Evolutionary conservation across 495 filamentous ascomycete genomes (phyloP).

Genomic region (Echria macrotheca): DNA sequence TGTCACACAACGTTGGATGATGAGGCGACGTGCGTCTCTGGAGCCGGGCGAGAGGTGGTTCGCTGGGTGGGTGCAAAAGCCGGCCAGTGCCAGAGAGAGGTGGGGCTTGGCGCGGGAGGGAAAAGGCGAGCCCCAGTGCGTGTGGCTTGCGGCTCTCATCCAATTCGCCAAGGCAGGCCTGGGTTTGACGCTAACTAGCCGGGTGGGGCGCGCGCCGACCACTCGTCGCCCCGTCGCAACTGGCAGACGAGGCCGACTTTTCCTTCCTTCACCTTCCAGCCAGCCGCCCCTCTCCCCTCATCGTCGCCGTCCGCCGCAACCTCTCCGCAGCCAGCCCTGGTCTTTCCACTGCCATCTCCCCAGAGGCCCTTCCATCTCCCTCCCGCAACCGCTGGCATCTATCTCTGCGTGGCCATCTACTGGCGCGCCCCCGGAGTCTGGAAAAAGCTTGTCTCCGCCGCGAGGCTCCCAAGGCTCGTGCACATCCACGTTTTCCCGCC

Average conservation of each 20-base stretch:
- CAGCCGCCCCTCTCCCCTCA: slow-evolving; percentile 9
- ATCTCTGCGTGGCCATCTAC: too few species aligned
- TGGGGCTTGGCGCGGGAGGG: slow-evolving; percentile 4
- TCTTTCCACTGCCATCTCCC: too few species aligned
- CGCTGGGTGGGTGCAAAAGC: background rate
- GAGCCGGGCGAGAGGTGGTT: slow-evolving; percentile 2
- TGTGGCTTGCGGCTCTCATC: slow-evolving; percentile 8
- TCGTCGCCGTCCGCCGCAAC: background rate
- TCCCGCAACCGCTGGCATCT: too few species aligned
- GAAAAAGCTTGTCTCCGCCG: background rate
- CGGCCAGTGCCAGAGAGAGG: background rate
- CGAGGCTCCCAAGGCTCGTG: too few species aligned
- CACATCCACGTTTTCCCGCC: too few species aligned
- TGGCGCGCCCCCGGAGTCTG: background rate
- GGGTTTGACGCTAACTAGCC: slow-evolving; percentile 4
- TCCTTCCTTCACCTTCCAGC: slow-evolving; percentile 12
- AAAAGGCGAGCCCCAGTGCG: background rate
- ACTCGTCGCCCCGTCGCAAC: slow-evolving; percentile 3
- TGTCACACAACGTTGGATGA: slow-evolving; percentile 3
- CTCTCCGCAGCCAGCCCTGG: background rate
- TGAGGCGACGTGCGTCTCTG: slow-evolving; percentile 7
- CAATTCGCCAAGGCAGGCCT: slow-evolving; percentile 3
- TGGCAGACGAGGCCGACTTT: background rate
- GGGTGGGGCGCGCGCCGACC: background rate
- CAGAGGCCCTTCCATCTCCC: background rate